These are phyloP conservation scores for Phytophthora pinifolia DNA, from an alignment of 352 stramenopile genomes.

Conservation along the genomic window DNA sequence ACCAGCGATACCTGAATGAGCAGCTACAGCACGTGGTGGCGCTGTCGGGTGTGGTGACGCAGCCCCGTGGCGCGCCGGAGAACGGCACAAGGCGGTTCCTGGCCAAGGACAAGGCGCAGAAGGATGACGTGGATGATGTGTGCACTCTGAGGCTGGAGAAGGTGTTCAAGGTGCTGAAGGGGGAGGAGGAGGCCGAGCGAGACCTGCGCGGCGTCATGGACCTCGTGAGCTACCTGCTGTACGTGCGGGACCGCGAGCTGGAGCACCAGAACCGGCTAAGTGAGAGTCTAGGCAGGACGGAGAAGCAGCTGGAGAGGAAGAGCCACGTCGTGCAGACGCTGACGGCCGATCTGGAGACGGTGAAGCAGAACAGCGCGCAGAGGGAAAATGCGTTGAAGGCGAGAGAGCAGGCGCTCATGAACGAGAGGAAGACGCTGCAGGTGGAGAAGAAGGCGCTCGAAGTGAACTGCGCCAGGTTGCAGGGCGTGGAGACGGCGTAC, in stretches of 20 bases:
- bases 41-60: conserved; percentile 20
- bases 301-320: conserved; percentile 62
- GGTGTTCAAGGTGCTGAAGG: conserved; percentile 26
- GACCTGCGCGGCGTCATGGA: conserved; percentile 62
- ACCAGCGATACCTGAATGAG: conserved; percentile 63
- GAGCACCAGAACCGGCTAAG: conserved; percentile 49
- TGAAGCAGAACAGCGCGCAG: conserved; percentile 50
- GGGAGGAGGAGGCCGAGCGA: conserved; percentile 34
- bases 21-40: conserved; percentile 57
- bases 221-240: conserved; percentile 69
- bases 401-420: conserved; percentile 51
- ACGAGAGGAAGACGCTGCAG: conserved; percentile 53
- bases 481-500: conserved; percentile 73
- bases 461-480: conserved; percentile 63
- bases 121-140: conserved; percentile 31
- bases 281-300: conserved; percentile 39
- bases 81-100: conserved; percentile 25
- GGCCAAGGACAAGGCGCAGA: conserved; percentile 1
- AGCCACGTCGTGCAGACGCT: conserved; percentile 47
- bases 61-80: conserved; percentile 6
- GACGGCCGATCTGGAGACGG: conserved; percentile 44
- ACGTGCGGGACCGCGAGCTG: conserved; percentile 53
- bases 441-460: conserved; percentile 71
- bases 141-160: conserved; percentile 29
- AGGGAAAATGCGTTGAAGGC: conserved; percentile 66